phyloP scores from a whole-genome alignment of 768 basidiomycete species.

The Podaxis rugospora region DNA sequence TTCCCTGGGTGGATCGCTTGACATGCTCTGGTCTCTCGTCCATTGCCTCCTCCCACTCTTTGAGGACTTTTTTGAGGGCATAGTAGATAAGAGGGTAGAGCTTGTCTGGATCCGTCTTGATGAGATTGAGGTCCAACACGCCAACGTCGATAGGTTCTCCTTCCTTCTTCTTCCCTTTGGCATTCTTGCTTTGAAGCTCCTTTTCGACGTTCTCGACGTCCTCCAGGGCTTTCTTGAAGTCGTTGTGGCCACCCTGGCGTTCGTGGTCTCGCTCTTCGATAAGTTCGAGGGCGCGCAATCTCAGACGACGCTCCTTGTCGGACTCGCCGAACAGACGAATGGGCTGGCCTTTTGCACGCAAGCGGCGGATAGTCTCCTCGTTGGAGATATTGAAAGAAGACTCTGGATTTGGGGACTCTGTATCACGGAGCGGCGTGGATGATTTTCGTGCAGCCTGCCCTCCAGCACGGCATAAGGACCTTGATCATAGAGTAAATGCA shows the following conservation, averaged over 20 bases:
- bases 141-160: slow-evolving; percentile 48
- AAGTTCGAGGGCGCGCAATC: slow-evolving; percentile 89
- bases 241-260: slow-evolving; percentile 83
- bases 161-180: slow-evolving; percentile 62
- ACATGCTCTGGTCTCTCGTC: slow-evolving; percentile 87
- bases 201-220: slow-evolving; percentile 81
- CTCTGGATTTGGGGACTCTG: slow-evolving; percentile 42
- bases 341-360: slow-evolving; percentile 90
- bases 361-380: slow-evolving; percentile 84
- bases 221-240: slow-evolving; percentile 87
- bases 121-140: slow-evolving; percentile 71
- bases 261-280: slow-evolving; percentile 88
- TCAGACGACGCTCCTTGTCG: slow-evolving; percentile 88
- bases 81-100: slow-evolving; percentile 97
- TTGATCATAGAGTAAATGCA: slow-evolving; percentile 2
- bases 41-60: slow-evolving; percentile 97
- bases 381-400: slow-evolving; percentile 85
- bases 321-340: slow-evolving; percentile 93
- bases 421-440: slow-evolving; percentile 36
- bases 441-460: slow-evolving; percentile 42
- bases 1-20: slow-evolving; percentile 87
- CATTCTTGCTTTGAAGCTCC: slow-evolving; percentile 54
- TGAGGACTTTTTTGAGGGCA: slow-evolving; percentile 85
- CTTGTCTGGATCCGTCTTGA: slow-evolving; percentile 92
- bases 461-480: slow-evolving; percentile 39